Percentiles rank a stretch among this genome's conserved stretches.
Conservation (phyloP, 139 green algal genomes). For the Chlamydomonas eustigma region DNA sequence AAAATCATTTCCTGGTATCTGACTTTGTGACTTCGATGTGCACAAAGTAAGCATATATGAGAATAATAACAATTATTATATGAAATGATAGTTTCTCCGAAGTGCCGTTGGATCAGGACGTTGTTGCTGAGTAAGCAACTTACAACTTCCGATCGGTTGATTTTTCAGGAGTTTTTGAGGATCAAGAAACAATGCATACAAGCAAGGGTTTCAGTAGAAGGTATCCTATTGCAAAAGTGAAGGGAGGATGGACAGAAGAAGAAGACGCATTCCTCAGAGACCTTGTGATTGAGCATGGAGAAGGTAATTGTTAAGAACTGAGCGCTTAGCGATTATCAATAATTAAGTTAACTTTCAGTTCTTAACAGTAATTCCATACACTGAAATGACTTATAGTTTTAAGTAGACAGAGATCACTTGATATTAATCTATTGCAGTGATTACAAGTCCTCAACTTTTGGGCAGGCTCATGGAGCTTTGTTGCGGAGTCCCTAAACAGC, state of each 20-base stretch:
- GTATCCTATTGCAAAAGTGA: constrained; percentile 41
- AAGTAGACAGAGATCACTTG: too few relatives aligned
- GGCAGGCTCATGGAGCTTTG: constrained; percentile 64
- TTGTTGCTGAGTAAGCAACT: neutral
- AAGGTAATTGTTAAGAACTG: neutral
- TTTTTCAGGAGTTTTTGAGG: too few relatives aligned
- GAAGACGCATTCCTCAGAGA: constrained; percentile 28
- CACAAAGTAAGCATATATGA: too few relatives aligned
- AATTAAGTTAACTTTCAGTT: too few relatives aligned
- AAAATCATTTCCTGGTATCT: too few relatives aligned
- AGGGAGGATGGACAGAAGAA: constrained; percentile 37
- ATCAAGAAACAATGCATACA: neutral
- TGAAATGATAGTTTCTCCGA: neutral
- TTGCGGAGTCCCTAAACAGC: constrained; percentile 51
- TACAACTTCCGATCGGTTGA: constrained; percentile 2
- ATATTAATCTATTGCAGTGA: too few relatives aligned
- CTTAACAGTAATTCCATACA: too few relatives aligned
- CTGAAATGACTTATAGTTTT: too few relatives aligned
- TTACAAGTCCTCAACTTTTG: constrained; percentile 47
- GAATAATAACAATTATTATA: too few relatives aligned
- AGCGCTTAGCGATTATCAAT: too few relatives aligned
- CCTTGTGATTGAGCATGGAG: constrained; percentile 14
- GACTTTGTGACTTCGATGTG: too few relatives aligned
- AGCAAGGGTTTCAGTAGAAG: neutral
- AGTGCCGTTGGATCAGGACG: neutral